Evolutionary conservation across 2,329 filamentous ascomycete genomes (phyloP).

Genomic region (Orbilia quercus): DNA sequence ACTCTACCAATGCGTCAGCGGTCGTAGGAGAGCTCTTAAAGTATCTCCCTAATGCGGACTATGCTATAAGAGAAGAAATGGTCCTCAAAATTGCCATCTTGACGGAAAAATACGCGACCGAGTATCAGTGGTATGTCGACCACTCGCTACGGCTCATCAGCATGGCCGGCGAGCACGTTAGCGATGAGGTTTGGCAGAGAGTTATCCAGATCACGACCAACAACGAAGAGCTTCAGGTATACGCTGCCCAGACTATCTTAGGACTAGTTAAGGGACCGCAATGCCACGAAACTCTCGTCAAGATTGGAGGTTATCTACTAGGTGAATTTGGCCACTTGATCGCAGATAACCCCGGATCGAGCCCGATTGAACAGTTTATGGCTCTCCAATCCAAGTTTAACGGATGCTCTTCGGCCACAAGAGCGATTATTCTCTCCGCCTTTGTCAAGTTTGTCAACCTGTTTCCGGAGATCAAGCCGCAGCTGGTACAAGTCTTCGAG

Average conservation of each 20-base stretch:
- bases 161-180: constrained; percentile 97
- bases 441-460: constrained; percentile 99
- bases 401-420: constrained; percentile 85
- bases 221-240: constrained; percentile 97
- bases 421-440: constrained; percentile 92
- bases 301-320: constrained; percentile 95
- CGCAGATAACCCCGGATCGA: constrained; percentile 89
- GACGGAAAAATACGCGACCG: constrained; percentile 97
- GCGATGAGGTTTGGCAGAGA: constrained; percentile 98
- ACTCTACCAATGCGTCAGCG: constrained; percentile 89
- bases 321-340: constrained; percentile 98
- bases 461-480: constrained; percentile 97
- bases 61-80: constrained; percentile 98
- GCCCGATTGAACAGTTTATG: constrained; percentile 96
- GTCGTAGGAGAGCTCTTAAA: constrained; percentile 94
- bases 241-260: constrained; percentile 91
- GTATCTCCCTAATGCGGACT: constrained; percentile 95
- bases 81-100: constrained; percentile 98
- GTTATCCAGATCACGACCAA: constrained; percentile 99
- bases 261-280: constrained; percentile 92
- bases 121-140: constrained; percentile 99
- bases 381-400: constrained; percentile 90
- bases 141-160: constrained; percentile 93
- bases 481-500: constrained; percentile 88
- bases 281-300: constrained; percentile 96